Conservation (phyloP, 768 basidiomycete genomes). For the Hygrophorus pudorinus region DNA sequence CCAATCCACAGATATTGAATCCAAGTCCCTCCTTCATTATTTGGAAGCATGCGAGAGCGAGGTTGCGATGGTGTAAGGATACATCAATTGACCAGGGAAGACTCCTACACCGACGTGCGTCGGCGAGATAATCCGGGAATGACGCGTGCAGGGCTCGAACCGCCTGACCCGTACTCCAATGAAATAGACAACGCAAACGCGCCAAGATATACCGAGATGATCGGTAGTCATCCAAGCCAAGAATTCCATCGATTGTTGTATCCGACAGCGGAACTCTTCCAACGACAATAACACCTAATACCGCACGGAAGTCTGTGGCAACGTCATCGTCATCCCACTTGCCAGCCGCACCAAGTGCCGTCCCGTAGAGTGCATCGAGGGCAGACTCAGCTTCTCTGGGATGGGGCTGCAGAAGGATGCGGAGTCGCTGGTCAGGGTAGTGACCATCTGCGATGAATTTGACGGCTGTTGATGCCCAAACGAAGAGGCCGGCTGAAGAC, state of each 20-base stretch:
- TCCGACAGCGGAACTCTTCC: too few species aligned
- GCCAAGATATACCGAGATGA: not conserved
- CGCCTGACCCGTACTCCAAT: not conserved
- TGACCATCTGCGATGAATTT: slow-evolving; percentile 6
- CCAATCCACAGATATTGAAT: slow-evolving; percentile 29
- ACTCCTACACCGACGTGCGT: too few species aligned
- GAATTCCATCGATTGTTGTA: too few species aligned
- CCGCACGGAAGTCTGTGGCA: not conserved
- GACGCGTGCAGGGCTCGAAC: slow-evolving; percentile 22
- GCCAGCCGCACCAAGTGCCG: not conserved
- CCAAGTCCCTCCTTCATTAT: too few species aligned
- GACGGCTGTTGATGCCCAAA: too few species aligned
- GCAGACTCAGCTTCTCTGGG: not conserved
- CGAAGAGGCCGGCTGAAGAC: too few species aligned
- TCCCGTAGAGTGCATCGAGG: not conserved
- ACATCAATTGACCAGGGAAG: too few species aligned
- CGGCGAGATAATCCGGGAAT: slow-evolving; percentile 24
- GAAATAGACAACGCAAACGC: not conserved
- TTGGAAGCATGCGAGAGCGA: too few species aligned
- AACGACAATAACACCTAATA: too few species aligned
- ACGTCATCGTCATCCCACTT: not conserved
- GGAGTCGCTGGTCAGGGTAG: slow-evolving; percentile 1
- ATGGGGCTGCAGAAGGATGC: too few species aligned
- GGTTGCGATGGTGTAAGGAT: too few species aligned
- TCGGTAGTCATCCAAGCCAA: not conserved